Evolutionary conservation across 2,329 filamentous ascomycete genomes (phyloP).

Genomic region (Colletotrichum spaethianum): DNA sequence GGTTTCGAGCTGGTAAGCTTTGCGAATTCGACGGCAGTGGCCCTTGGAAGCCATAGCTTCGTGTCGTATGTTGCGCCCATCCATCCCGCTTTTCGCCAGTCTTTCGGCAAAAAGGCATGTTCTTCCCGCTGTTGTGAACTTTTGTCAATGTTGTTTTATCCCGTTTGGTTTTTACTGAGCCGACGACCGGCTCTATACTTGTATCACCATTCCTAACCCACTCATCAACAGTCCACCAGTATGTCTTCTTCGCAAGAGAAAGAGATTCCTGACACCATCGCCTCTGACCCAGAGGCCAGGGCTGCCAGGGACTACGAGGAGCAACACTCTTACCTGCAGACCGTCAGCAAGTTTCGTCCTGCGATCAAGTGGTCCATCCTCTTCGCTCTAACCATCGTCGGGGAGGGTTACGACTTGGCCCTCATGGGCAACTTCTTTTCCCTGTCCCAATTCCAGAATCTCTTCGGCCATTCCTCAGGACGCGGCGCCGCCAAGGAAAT

Average conservation of each 20-base stretch:
- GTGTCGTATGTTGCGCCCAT: neutral
- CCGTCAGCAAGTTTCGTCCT: slow-evolving; percentile 10
- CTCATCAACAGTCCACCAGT: neutral
- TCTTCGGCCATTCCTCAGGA: slow-evolving; percentile 45
- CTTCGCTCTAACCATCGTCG: slow-evolving; percentile 41
- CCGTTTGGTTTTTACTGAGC: too few species aligned
- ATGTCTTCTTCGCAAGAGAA: slow-evolving; percentile 1
- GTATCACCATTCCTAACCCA: neutral
- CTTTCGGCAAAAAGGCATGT: neutral
- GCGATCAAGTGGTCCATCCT: slow-evolving; percentile 41
- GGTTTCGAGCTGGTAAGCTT: neutral
- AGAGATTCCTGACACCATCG: slow-evolving; percentile 8
- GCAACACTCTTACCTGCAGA: slow-evolving; percentile 4
- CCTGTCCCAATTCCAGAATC: slow-evolving; percentile 47
- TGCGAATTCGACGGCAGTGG: neutral
- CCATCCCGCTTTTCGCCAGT: neutral
- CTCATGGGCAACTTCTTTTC: slow-evolving; percentile 53
- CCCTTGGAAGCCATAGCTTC: neutral
- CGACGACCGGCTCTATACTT: neutral
- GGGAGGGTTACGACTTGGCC: slow-evolving; percentile 50
- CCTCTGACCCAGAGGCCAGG: slow-evolving; percentile 7
- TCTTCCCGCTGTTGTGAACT: neutral
- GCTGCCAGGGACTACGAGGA: slow-evolving; percentile 26
- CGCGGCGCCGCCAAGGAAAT: slow-evolving; percentile 52
- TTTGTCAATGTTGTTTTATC: neutral